Conservation (phyloP, 805 yeast genomes). For the Candida ulmi region DNA sequence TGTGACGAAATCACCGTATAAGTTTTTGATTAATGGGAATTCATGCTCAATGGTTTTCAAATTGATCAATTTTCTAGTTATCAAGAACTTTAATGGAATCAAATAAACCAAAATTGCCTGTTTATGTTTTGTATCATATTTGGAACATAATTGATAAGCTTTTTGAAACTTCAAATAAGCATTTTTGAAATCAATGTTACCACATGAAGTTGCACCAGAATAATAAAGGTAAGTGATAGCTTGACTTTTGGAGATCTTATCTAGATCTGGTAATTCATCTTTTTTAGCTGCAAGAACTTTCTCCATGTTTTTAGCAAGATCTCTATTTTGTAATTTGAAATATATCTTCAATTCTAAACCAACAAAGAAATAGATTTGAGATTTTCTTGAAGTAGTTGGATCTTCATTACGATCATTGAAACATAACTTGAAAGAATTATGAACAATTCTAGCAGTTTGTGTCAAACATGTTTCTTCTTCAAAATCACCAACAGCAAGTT, state of each 20-base stretch:
- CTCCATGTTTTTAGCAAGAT: slow-evolving; percentile 69
- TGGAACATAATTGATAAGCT: slow-evolving; percentile 31
- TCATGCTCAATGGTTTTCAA: slow-evolving; percentile 27
- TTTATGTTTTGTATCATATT: slow-evolving; percentile 16
- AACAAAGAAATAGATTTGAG: slow-evolving; percentile 65
- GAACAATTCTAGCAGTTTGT: slow-evolving; percentile 57
- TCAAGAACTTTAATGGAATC: slow-evolving; percentile 57
- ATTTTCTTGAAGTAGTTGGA: slow-evolving; percentile 41
- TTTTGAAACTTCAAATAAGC: slow-evolving; percentile 46
- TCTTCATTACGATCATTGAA: slow-evolving; percentile 71
- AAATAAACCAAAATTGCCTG: slow-evolving; percentile 47
- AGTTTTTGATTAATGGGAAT: slow-evolving; percentile 41
- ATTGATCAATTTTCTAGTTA: slow-evolving; percentile 43
- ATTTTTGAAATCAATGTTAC: slow-evolving; percentile 51
- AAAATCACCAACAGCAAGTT: slow-evolving; percentile 15
- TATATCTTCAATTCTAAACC: slow-evolving; percentile 66
- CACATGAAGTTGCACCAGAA: slow-evolving; percentile 59
- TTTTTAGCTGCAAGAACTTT: slow-evolving; percentile 57
- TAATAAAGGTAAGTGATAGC: slow-evolving; percentile 62
- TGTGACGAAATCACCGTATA: slow-evolving; percentile 24
- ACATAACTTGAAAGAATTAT: slow-evolving; percentile 70
- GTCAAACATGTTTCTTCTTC: slow-evolving; percentile 35
- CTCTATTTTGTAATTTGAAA: slow-evolving; percentile 57
- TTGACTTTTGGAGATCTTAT: slow-evolving; percentile 41
- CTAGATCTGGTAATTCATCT: slow-evolving; percentile 46